These are phyloP conservation scores for Neurospora sp. DNA, from an alignment of 495 filamentous ascomycete species.

Conservation along the genomic window DNA sequence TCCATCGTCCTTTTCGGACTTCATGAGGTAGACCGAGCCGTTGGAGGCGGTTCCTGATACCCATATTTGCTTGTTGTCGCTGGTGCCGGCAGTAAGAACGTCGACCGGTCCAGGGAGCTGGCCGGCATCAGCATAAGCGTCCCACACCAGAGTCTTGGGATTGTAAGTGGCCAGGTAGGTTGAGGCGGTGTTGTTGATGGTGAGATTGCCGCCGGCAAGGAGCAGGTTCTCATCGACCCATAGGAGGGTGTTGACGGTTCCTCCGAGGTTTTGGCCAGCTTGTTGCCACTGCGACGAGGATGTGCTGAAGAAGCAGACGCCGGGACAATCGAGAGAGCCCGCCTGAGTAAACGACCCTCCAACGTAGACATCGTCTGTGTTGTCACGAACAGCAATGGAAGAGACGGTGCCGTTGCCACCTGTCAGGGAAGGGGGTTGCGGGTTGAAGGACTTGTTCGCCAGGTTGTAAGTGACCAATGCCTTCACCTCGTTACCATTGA, in stretches of 20 bases:
- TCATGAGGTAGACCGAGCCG: conserved; percentile 66
- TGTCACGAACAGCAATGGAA: conserved; percentile 56
- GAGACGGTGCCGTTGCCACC: conserved; percentile 64
- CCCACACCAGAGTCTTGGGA: conserved; percentile 50
- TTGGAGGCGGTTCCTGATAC: conserved; percentile 57
- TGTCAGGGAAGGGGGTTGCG: conserved; percentile 61
- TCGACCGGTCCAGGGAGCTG: conserved; percentile 70
- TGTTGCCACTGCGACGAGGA: conserved; percentile 62
- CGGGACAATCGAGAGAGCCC: conserved; percentile 71
- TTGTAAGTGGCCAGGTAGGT: conserved; percentile 70
- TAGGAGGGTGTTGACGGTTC: conserved; percentile 56
- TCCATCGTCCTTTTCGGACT: conserved; percentile 46
- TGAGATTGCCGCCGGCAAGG: conserved; percentile 68
- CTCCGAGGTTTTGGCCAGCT: conserved; percentile 57
- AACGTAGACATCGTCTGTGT: conserved; percentile 66
- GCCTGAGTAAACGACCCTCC: conserved; percentile 73
- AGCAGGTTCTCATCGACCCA: conserved; percentile 65
- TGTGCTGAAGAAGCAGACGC: conserved; percentile 69
- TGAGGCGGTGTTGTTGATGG: conserved; percentile 45
- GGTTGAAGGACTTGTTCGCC: conserved; percentile 42
- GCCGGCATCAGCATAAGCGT: conserved; percentile 50
- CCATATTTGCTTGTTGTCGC: conserved; percentile 64
- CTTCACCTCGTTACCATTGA: conserved; percentile 49
- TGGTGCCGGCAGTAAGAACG: conserved; percentile 59
- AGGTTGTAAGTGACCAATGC: conserved; percentile 81